phyloP scores from a whole-genome alignment of 2,329 filamentous ascomycete genomes.

The Pseudocercospora fijiensis region DNA sequence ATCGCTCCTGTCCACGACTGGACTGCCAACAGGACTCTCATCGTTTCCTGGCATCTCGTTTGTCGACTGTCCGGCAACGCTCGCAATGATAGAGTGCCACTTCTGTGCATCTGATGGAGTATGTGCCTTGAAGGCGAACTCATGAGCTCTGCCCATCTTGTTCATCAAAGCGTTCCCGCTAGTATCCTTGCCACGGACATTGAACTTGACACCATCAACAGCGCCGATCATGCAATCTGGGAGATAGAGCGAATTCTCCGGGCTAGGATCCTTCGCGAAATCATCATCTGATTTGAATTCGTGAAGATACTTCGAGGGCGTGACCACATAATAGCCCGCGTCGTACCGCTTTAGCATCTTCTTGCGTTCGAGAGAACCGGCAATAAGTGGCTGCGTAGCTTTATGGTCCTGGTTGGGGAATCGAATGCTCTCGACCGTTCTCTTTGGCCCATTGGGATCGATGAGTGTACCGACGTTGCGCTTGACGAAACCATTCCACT shows the following conservation, averaged over 20 bases:
- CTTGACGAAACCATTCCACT: constrained; percentile 82
- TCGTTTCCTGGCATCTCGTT: constrained; percentile 41
- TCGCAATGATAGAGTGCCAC: constrained; percentile 75
- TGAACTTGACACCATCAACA: constrained; percentile 78
- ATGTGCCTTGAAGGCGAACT: constrained; percentile 85
- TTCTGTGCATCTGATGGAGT: constrained; percentile 75
- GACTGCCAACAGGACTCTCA: constrained; percentile 41
- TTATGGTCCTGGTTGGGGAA: constrained; percentile 89
- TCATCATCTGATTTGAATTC: constrained; percentile 94
- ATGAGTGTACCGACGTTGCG: constrained; percentile 72
- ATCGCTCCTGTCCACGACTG: constrained; percentile 19
- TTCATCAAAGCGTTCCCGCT: constrained; percentile 73
- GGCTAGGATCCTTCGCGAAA: constrained; percentile 68
- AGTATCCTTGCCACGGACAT: constrained; percentile 90
- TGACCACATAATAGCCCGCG: constrained; percentile 85
- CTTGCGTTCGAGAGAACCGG: constrained; percentile 87
- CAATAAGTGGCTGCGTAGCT: constrained; percentile 77
- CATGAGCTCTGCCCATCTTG: constrained; percentile 75
- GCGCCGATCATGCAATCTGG: constrained; percentile 81
- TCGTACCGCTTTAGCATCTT: constrained; percentile 80
- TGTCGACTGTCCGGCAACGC: constrained; percentile 55
- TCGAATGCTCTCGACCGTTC: constrained; percentile 68
- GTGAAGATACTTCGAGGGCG: constrained; percentile 83
- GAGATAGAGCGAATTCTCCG: constrained; percentile 86
- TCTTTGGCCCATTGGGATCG: constrained; percentile 71